Conservation (phyloP, 2,329 filamentous ascomycete species). For the Trichoderma sp. region DNA sequence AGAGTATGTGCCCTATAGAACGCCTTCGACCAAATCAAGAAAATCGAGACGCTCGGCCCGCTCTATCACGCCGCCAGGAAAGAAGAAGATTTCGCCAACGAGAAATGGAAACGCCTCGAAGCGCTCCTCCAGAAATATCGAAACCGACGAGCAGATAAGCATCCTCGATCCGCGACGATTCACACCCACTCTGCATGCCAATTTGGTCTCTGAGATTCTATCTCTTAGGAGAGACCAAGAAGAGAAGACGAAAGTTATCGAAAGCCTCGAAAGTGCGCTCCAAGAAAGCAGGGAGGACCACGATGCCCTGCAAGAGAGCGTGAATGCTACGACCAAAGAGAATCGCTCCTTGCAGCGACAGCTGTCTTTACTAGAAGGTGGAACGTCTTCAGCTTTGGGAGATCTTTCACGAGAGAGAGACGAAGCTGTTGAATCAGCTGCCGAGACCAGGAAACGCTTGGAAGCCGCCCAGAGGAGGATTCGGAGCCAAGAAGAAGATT, state of each 20-base stretch:
- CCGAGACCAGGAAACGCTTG: conserved; percentile 75
- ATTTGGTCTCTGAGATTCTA: conserved; percentile 91
- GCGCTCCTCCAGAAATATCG: conserved; percentile 60
- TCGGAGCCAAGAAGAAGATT: conserved; percentile 79
- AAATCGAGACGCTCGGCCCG: conserved; percentile 67
- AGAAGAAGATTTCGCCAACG: conserved; percentile 60
- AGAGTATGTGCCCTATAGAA: conserved; percentile 70
- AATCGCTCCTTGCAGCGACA: conserved; percentile 80
- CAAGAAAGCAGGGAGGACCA: conserved; percentile 73
- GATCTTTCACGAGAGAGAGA: conserved; percentile 86
- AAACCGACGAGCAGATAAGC: conserved; percentile 68
- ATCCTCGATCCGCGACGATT: conserved; percentile 88
- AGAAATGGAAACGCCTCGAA: conserved; percentile 50
- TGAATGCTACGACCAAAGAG: conserved; percentile 71
- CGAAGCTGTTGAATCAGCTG: conserved; percentile 70
- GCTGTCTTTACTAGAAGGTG: conserved; percentile 82
- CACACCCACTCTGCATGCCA: conserved; percentile 92
- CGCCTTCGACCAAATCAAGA: conserved; percentile 64
- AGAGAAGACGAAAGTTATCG: conserved; percentile 83
- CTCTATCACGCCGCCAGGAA: conserved; percentile 65
- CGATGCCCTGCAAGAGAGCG: conserved; percentile 65
- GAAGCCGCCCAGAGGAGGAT: conserved; percentile 77
- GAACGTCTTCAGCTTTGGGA: conserved; percentile 80
- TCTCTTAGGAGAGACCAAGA: conserved; percentile 86
- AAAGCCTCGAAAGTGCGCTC: conserved; percentile 76